These are phyloP conservation scores for Magnaporthiopsis incrustans DNA, from an alignment of 2,329 filamentous ascomycete genomes.

Conservation along the genomic window DNA sequence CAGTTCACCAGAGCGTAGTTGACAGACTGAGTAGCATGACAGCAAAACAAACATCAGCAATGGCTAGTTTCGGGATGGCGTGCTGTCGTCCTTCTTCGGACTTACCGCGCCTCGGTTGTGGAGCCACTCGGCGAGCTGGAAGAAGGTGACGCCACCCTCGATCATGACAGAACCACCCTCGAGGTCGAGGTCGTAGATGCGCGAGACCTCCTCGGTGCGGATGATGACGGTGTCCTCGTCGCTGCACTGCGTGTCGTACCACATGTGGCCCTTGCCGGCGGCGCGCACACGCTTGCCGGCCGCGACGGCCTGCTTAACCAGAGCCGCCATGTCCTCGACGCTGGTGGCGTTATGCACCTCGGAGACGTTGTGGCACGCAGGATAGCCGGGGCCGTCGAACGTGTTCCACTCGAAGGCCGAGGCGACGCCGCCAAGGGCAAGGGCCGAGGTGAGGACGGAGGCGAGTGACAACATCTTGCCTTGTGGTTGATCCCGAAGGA, in stretches of 20 bases:
- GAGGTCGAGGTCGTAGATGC: slow-evolving; percentile 41
- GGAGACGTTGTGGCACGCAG: slow-evolving; percentile 37
- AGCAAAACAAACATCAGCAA: background rate
- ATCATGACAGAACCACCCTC: slow-evolving; percentile 36
- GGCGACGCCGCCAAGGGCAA: background rate
- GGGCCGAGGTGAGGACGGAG: background rate
- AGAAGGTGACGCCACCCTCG: slow-evolving; percentile 43
- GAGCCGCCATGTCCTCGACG: slow-evolving; percentile 30
- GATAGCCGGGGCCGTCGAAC: slow-evolving; percentile 40
- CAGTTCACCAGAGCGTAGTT: slow-evolving; percentile 45
- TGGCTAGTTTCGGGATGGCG: background rate
- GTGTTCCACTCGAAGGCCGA: slow-evolving; percentile 32
- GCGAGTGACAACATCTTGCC: background rate
- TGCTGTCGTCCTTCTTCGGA: background rate
- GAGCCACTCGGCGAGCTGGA: slow-evolving; percentile 41
- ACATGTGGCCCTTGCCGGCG: slow-evolving; percentile 42
- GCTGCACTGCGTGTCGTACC: slow-evolving; percentile 46
- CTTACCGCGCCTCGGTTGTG: slow-evolving; percentile 32
- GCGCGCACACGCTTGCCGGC: slow-evolving; percentile 34
- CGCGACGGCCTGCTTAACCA: slow-evolving; percentile 32
- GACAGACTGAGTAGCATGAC: slow-evolving; percentile 19
- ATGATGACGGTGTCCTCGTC: slow-evolving; percentile 41
- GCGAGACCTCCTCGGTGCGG: slow-evolving; percentile 52
- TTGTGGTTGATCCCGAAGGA: background rate
- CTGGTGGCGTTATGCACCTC: slow-evolving; percentile 34